phyloP scores from a whole-genome alignment of 2,329 filamentous ascomycete genomes.

The Epichloe hybrida region DNA sequence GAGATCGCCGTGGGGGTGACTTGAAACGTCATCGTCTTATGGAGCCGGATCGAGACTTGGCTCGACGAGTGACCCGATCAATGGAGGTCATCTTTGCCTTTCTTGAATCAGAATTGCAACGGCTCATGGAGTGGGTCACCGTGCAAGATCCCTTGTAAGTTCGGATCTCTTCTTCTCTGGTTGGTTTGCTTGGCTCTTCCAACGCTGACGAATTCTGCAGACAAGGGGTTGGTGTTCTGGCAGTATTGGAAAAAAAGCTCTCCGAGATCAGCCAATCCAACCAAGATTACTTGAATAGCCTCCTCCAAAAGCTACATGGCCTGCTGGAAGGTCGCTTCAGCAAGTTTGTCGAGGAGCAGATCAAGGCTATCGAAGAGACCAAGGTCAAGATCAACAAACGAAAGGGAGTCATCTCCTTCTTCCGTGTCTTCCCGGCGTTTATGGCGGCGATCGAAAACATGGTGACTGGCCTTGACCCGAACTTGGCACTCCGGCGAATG shows the following conservation, averaged over 20 bases:
- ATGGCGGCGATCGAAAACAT: conserved; percentile 71
- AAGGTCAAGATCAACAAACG: conserved; percentile 99
- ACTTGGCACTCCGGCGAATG: conserved; percentile 54
- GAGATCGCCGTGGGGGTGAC: conserved; percentile 57
- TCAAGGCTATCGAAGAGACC: conserved; percentile 90
- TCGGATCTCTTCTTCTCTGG: conserved; percentile 10
- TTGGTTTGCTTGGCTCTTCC: background rate
- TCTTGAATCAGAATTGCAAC: conserved; percentile 64
- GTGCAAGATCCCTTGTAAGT: conserved; percentile 69
- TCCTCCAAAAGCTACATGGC: conserved; percentile 67
- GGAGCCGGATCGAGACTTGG: conserved; percentile 78
- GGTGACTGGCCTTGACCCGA: conserved; percentile 45
- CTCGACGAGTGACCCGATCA: conserved; percentile 67
- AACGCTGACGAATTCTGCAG: conserved; percentile 25
- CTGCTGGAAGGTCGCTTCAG: conserved; percentile 63
- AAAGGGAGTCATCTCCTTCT: conserved; percentile 90
- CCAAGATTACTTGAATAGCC: conserved; percentile 76
- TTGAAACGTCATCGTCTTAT: conserved; percentile 62
- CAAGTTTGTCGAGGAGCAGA: conserved; percentile 87
- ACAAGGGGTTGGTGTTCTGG: conserved; percentile 81
- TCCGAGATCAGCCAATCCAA: conserved; percentile 74
- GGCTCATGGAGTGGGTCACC: conserved; percentile 72
- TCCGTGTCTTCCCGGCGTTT: conserved; percentile 84
- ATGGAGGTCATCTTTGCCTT: conserved; percentile 86
- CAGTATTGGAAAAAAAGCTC: conserved; percentile 63